Conservation (phyloP, 257 asterid genomes). For the Solanum chiquidenum region DNA sequence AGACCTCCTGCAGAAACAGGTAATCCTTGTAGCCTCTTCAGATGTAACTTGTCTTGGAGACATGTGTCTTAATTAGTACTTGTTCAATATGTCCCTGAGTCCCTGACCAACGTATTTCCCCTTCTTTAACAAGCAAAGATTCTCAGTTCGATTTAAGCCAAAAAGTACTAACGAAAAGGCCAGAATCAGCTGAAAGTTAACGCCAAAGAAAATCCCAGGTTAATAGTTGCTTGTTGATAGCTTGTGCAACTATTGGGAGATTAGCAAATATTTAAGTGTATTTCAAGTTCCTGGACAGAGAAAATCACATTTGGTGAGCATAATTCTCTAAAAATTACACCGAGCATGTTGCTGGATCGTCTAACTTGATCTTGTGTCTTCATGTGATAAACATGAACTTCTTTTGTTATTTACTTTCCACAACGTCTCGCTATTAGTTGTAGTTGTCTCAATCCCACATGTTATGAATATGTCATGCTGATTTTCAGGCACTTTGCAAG, state of each 20-base stretch:
- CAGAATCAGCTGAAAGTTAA: not conserved
- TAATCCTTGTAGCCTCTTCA: not conserved
- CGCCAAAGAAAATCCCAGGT: not conserved
- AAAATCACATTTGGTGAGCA: not conserved
- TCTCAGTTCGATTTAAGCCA: not conserved
- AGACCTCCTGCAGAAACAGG: slow-evolving; percentile 89
- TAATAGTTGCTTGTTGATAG: not conserved
- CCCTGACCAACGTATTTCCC: not conserved
- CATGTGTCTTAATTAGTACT: not conserved
- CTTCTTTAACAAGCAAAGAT: not conserved
- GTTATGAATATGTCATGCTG: not conserved
- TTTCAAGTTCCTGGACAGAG: not conserved
- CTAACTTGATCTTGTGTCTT: not conserved
- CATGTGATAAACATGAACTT: not conserved
- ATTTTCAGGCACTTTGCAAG: slow-evolving; percentile 79
- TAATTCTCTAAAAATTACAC: not conserved
- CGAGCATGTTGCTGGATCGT: not conserved
- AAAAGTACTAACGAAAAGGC: not conserved
- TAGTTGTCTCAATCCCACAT: not conserved
- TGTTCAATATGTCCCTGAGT: not conserved
- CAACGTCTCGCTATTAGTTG: not conserved
- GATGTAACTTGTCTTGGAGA: not conserved
- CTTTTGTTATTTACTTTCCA: not conserved
- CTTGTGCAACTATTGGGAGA: too few species aligned
- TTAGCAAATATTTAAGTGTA: not conserved